phyloP scores from a whole-genome alignment of 2,329 filamentous ascomycete genomes.

The Aspergillus chevalieri region DNA sequence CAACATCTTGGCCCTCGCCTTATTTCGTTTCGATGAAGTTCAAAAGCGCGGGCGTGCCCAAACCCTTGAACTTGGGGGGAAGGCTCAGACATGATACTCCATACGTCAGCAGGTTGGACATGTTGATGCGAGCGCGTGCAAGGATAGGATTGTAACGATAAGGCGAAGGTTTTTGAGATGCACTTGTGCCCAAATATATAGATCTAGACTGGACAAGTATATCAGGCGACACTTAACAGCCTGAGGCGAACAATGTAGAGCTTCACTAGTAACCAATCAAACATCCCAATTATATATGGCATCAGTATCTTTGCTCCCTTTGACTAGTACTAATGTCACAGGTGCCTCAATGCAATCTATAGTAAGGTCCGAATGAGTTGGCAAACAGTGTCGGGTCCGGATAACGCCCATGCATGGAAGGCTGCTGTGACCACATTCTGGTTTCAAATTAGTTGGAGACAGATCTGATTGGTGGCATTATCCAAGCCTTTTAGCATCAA shows the following conservation, averaged over 20 bases:
- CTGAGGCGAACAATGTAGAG: constrained; percentile 5
- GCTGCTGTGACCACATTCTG: background rate
- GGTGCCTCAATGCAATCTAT: background rate
- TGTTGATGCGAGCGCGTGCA: constrained; percentile 2
- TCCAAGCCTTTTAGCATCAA: background rate
- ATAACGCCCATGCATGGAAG: background rate
- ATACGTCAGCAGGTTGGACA: constrained; percentile 1
- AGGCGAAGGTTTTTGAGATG: constrained; percentile 2
- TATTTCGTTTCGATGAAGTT: background rate
- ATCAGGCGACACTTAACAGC: constrained; percentile 3
- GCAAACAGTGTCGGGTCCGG: background rate
- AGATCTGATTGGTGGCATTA: background rate
- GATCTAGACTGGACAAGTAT: constrained; percentile 1
- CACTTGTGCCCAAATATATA: constrained; percentile 12
- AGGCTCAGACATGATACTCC: background rate
- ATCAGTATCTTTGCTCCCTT: background rate
- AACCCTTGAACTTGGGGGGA: background rate
- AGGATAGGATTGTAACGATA: background rate
- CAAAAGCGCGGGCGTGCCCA: background rate
- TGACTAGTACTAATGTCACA: background rate
- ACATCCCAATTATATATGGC: background rate
- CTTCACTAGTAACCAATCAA: background rate
- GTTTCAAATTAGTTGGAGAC: background rate
- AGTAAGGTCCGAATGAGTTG: background rate
- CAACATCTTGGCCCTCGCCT: background rate